Percentiles rank a stretch among this genome's conserved stretches.
Evolutionary conservation across 257 asterid genomes (phyloP).

Genomic region (Solanum dulcamara): DNA sequence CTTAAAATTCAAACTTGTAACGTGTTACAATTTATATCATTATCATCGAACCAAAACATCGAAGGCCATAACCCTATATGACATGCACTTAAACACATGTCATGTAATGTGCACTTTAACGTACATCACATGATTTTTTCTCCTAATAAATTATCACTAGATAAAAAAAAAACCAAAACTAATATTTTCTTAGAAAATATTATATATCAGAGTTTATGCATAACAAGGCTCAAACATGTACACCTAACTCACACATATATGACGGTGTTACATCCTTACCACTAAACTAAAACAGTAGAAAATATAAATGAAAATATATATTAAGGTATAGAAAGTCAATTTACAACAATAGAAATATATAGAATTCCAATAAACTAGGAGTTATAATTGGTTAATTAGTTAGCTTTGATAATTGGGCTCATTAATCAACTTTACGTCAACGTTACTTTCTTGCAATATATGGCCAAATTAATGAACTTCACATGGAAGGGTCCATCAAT

Average conservation of each 20-base stretch:
- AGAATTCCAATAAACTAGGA: neutral
- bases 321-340: neutral
- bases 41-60: neutral
- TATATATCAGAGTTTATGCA: no score
- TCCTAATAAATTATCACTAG: no score
- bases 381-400: neutral
- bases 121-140: no score
- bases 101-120: neutral
- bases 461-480: conserved; percentile 7
- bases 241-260: no score
- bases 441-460: neutral
- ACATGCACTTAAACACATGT: neutral
- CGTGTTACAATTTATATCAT: neutral
- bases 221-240: no score
- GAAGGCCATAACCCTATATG: neutral
- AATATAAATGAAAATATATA: neutral
- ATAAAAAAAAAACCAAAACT: no score
- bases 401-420: neutral
- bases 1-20: neutral
- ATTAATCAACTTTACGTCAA: neutral
- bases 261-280: neutral
- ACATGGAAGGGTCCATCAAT: conserved; percentile 36
- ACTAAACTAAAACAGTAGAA: neutral
- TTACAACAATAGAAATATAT: neutral
- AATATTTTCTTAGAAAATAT: no score